Evolutionary conservation across 2,329 filamentous ascomycete genomes (phyloP).

Genomic region (Paramyrothecium sp.): DNA sequence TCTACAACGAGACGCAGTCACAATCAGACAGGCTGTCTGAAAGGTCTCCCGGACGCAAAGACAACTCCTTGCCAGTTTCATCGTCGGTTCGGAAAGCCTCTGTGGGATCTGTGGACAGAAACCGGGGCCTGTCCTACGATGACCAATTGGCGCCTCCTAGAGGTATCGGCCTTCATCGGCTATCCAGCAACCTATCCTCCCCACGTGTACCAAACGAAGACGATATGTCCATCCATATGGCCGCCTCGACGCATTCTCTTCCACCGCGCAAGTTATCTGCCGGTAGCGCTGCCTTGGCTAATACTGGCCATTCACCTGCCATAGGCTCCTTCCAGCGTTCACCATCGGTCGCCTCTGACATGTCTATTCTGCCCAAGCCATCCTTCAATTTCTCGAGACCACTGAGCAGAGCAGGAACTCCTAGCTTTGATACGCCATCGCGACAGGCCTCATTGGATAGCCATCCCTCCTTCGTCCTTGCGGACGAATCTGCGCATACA

Average conservation of each 20-base stretch:
- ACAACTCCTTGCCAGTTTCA: conserved; percentile 30
- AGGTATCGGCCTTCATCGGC: conserved; percentile 47
- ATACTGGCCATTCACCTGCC: conserved; percentile 53
- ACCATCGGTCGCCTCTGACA: conserved; percentile 81
- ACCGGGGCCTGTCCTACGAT: conserved; percentile 42
- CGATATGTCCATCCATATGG: conserved; percentile 57
- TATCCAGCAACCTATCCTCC: conserved; percentile 61
- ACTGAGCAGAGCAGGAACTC: conserved; percentile 70
- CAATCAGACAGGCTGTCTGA: conserved; percentile 23
- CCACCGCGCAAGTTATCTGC: conserved; percentile 75
- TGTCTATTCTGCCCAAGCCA: conserved; percentile 69
- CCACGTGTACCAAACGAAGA: conserved; percentile 69
- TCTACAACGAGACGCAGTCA: conserved; percentile 39
- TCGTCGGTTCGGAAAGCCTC: conserved; percentile 29
- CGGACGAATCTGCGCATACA: conserved; percentile 65
- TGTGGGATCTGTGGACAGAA: not conserved
- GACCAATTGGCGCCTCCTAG: conserved; percentile 53
- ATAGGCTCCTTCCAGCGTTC: conserved; percentile 67
- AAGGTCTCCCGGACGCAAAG: conserved; percentile 28
- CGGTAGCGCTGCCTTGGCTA: conserved; percentile 54
- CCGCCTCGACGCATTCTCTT: conserved; percentile 58
- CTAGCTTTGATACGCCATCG: conserved; percentile 54
- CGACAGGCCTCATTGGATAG: conserved; percentile 67
- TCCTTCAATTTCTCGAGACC: conserved; percentile 95
- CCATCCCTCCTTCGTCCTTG: conserved; percentile 61